A percentile compares a stretch with the other conserved stretches of the same genome.
phyloP scores from a whole-genome alignment of 1,139 yeast genomes.

The Pneumocystis canis region DNA sequence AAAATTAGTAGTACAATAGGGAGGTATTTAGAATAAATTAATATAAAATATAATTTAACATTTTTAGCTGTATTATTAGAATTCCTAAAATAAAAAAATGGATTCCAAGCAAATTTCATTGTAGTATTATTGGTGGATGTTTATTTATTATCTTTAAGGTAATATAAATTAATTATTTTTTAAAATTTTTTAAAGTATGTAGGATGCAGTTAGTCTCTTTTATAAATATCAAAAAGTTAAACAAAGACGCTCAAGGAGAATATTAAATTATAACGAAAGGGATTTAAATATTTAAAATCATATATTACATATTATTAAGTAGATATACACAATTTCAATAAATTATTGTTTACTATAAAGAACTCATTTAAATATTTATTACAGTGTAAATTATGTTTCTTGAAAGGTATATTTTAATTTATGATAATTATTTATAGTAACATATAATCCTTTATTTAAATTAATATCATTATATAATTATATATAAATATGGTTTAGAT shows the following conservation, averaged over 20 bases:
- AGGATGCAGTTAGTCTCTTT: neutral
- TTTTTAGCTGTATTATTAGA: neutral
- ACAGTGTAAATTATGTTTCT: neutral
- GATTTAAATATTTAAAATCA: neutral
- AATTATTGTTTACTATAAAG: neutral
- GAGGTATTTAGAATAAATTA: neutral
- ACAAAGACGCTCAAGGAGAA: neutral
- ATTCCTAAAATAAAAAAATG: neutral
- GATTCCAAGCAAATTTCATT: neutral
- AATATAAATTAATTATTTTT: neutral
- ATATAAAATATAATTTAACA: neutral
- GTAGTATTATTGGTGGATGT: neutral
- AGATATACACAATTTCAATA: neutral
- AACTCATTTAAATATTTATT: neutral
- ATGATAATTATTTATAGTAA: no score
- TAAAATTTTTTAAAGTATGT: neutral
- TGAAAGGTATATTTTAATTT: neutral
- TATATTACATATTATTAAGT: neutral
- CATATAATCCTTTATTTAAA: no score
- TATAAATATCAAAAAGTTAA: neutral
- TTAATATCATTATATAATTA: no score
- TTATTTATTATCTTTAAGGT: neutral
- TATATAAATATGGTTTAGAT: no score
- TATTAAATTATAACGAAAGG: neutral
- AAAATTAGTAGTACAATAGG: slow-evolving; percentile 4